Evolutionary conservation across 164 flowering plant genomes (phyloP).

Genomic region (Amborella trichopoda): DNA sequence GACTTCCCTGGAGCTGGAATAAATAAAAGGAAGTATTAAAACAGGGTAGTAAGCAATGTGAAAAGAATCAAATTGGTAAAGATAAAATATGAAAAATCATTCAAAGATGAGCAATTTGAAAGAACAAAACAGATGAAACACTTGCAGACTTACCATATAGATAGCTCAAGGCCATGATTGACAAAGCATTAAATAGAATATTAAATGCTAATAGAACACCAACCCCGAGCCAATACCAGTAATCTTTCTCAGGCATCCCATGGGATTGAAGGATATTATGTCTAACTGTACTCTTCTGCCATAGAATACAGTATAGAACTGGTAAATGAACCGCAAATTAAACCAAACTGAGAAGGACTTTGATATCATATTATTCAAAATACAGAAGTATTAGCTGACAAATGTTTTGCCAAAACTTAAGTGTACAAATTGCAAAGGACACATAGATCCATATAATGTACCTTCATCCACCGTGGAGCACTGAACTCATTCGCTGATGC

Average conservation of each 20-base stretch:
- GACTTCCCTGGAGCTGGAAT: constrained; percentile 30
- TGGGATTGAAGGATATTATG: too few species aligned
- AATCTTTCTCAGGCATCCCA: constrained; percentile 12
- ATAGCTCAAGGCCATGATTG: constrained; percentile 16
- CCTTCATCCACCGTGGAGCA: constrained; percentile 15
- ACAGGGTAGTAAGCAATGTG: too few species aligned
- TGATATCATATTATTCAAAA: too few species aligned
- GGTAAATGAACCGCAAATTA: too few species aligned
- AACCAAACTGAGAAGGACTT: too few species aligned
- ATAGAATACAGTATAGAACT: too few species aligned
- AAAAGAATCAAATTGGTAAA: too few species aligned
- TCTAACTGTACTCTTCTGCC: too few species aligned
- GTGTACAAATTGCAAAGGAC: too few species aligned
- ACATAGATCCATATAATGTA: constrained; percentile 8
- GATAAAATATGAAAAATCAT: too few species aligned
- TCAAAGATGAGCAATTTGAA: background rate
- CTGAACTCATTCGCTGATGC: constrained; percentile 16
- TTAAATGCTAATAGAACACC: constrained; percentile 19
- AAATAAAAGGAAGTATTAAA: background rate
- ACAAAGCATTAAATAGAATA: constrained; percentile 16
- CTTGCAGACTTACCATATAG: constrained; percentile 18
- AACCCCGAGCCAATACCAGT: constrained; percentile 31
- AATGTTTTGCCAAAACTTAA: too few species aligned
- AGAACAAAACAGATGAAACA: background rate
- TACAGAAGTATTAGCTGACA: too few species aligned